Base-by-base conservation (phyloP, 257 asterid species). In the Solanum boliviense region DNA sequence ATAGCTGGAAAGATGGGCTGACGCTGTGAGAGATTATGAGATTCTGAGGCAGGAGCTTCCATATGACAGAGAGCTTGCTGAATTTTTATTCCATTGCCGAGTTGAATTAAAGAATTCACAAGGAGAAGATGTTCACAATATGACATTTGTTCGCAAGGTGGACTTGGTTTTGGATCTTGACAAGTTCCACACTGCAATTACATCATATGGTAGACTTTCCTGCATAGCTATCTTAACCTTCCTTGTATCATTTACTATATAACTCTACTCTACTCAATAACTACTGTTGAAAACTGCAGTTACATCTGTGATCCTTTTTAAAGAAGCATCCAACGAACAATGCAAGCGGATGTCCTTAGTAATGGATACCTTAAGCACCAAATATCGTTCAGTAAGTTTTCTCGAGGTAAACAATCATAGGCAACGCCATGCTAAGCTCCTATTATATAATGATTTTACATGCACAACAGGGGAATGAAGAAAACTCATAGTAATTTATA, bases 1-100 rank as follows among this genome's bases (percentile, higher is more conserved):
- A 83, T 85, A 97, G 99, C 98, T 97, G 79, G 98, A 96, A 89
- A 89, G 92, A 56, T 95, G 98, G 98, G 92, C 74, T 35, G 98
- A 96, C 90, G 98, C 99, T 65, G 94, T 97, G 86, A 94, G 91
- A 87, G 99, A 97, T 88, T 97, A 97, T 29, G 98, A 94, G 90
- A 91, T 89, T 72, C 90, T 96, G 78, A 92, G 93, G 91, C 91
- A 87, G 88, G 93, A 94, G 65, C 96, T 91, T 36, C 99, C 99
- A 4, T 79, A 89, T 72, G 94, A 96, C 92, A 89, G 89, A 6
- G 98, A 94, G 71, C 92, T 96, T 86, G 98, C 99, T 15, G 99
- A 95, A 86, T 90, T 96, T 3, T 83, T 97, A 84, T 94, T 96
- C 52, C 31, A 74, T 21, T 46, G 39, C 13, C 79, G 35, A 72